Base-by-base conservation (phyloP, 176 grass and related monocot genomes). In the Cenchrus fungigraminus region DNA sequence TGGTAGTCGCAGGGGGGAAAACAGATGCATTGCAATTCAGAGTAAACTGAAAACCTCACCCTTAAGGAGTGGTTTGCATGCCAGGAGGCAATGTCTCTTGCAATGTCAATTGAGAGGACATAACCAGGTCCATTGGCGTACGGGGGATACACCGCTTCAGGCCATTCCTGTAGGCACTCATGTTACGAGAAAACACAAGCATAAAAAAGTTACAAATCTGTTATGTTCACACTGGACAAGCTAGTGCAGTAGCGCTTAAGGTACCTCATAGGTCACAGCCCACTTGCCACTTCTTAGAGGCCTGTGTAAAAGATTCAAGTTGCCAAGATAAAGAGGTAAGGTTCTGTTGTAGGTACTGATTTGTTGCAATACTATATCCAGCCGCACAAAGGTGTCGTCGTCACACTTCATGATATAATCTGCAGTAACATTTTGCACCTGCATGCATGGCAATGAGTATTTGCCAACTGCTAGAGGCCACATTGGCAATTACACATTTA, bases 51-150 rank as follows among this genome's bases (percentile, higher is more conserved):
- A 32, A 32, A 0, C 28, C 84, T 93, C 79, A 95, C 97, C 87
- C 89, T 71, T 44, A 95, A 69, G 12, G 86, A 94, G 42, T 86
- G 87, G 9, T 94, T 93, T 31, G 85, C 80, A 47, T 94, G 89
- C 29, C 86, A 88, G 7, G 86, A 92, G 31, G 58, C 78, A 3
- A 94, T 89, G 57, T 89, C 89, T 68, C 54, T 86, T 3, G 88
- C 97, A 59, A 98, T 98, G 51, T 88, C 67, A 4, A 51, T 74
- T 6, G 93, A 95, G 51, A 95, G 71, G 10, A 98, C 80, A 34
- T 98, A 98, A 19, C 96, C 96, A 65, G 96, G 97, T 85, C 93
- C 97, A 25, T 98, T 98, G 12, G 97, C 97, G 16, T 94, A 95
- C 8, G 96, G 89, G 9, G 96, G 91, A 86, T 98, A 98, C 70